These are phyloP conservation scores for Geotrichum siamense DNA, from an alignment of 1,139 yeast species.

Conservation along the genomic window DNA sequence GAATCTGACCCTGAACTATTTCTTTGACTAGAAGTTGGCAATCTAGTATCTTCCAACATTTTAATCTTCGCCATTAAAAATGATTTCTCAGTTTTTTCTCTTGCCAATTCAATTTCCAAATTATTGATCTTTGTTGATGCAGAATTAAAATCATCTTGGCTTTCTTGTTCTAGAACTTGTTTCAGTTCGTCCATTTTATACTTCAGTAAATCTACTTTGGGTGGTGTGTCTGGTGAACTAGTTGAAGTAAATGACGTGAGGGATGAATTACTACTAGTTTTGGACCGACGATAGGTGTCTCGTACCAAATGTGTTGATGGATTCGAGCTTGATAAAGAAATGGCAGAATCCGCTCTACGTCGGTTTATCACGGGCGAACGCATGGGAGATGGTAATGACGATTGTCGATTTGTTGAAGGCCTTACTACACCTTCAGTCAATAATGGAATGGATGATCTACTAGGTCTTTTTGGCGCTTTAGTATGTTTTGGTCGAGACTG, in stretches of 20 bases:
- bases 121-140: conserved; percentile 24
- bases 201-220: conserved; percentile 29
- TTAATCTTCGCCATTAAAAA: conserved; percentile 19
- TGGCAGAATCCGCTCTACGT: neutral
- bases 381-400: neutral
- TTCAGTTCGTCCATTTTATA: conserved; percentile 30
- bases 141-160: conserved; percentile 23
- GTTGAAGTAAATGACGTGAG: conserved; percentile 3
- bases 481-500: neutral
- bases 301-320: neutral
- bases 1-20: conserved; percentile 2
- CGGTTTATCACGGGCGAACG: neutral
- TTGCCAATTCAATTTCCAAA: conserved; percentile 24
- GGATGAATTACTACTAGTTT: neutral
- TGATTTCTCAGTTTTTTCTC: conserved; percentile 24
- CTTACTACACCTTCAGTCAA: too few species aligned
- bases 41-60: conserved; percentile 2
- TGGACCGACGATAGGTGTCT: conserved; percentile 6
- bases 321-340: neutral
- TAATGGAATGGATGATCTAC: conserved; percentile 6
- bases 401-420: neutral
- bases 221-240: neutral
- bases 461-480: neutral
- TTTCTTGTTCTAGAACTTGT: conserved; percentile 27
- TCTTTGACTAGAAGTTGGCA: neutral